These are phyloP conservation scores for Trichosanthes truncata DNA, from an alignment of 306 rosid species.

Conservation along the genomic window DNA sequence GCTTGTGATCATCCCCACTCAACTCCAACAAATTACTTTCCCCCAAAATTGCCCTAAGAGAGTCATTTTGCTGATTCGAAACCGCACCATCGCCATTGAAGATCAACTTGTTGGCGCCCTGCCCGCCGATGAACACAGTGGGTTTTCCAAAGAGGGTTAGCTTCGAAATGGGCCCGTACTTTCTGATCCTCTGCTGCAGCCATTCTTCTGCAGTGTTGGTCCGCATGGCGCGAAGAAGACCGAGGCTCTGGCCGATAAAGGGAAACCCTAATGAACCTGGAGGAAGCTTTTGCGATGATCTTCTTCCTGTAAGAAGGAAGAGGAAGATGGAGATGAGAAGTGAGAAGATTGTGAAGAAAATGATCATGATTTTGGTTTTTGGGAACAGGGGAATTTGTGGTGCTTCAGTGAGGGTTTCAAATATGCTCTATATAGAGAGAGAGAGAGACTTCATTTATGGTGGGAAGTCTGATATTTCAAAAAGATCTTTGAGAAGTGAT, in stretches of 20 bases:
- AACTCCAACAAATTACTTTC: conserved; percentile 42
- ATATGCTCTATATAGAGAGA: not conserved
- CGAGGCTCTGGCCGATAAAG: conserved; percentile 53
- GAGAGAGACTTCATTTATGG: not conserved
- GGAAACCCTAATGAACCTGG: conserved; percentile 77
- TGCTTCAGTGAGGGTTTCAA: not conserved
- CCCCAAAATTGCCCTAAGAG: conserved; percentile 39
- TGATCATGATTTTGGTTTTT: conserved; percentile 21
- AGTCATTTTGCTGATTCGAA: conserved; percentile 35
- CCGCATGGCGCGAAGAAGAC: conserved; percentile 45
- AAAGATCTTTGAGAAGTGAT: no score
- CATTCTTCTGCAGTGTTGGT: conserved; percentile 58
- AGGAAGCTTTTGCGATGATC: conserved; percentile 36
- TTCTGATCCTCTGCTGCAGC: conserved; percentile 38
- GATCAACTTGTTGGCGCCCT: conserved; percentile 56
- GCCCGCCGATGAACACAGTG: conserved; percentile 54
- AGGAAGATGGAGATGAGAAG: conserved; percentile 31
- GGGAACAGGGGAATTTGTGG: not conserved
- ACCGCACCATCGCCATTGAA: conserved; percentile 22
- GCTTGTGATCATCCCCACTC: conserved; percentile 46
- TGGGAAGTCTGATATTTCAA: no score
- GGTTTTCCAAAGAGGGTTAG: conserved; percentile 67
- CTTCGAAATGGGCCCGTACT: conserved; percentile 66
- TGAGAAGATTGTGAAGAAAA: conserved; percentile 21
- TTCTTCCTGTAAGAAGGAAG: conserved; percentile 29